Base-by-base conservation (phyloP, 192 early-diverging fungal genomes). In the Coemansia javaensis region DNA sequence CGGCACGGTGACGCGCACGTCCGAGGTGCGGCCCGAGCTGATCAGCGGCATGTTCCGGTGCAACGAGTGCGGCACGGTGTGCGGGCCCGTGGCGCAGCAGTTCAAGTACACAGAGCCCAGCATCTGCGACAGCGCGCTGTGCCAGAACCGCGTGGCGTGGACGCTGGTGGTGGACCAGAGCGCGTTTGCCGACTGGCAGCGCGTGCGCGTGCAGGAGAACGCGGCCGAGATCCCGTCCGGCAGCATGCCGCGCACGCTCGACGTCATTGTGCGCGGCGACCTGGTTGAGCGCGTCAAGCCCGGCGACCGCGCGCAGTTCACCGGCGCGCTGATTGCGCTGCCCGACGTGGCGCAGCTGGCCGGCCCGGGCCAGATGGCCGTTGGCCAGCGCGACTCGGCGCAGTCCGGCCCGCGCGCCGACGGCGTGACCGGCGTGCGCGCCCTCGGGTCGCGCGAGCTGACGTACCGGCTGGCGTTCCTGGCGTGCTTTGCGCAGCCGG, bases 181-280 rank as follows among this genome's bases (percentile, higher is more conserved):
- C 64, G 83, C 81, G 55, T 99, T 97, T 67, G 82, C 82, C 25
- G 96, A 99, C 76, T 99, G 96, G 96, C 96, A 99, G 79, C 84
- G 92, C 51, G 82, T 97, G 34, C 83, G 96, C 7, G 77, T 99
- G 36, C 96, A 99, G 66, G 96, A 99, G 73, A 91, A 94, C 57
- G 75, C 93, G 12, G 81, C 86, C 31, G 94, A 99, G 66, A 96
- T 99, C 28, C 96, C 96, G 20, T 85, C 93, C 7, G 96, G 96
- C 31, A 87, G 86, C 50, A 97, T 97, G 93, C 96, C 96, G 22
- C 79, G 95, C 66, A 89, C 86, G 6, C 78, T 99, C 63, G 96
- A 99, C 56, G 88, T 97, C 0, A 90, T 99, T 65, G 67, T 99
- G 44, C 82, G 96, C 22, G 86, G 88, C 56, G 96, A 93, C 47